Evolutionary conservation across 805 yeast genomes (phyloP).

Genomic region (Wickerhamomyces canadensis): DNA sequence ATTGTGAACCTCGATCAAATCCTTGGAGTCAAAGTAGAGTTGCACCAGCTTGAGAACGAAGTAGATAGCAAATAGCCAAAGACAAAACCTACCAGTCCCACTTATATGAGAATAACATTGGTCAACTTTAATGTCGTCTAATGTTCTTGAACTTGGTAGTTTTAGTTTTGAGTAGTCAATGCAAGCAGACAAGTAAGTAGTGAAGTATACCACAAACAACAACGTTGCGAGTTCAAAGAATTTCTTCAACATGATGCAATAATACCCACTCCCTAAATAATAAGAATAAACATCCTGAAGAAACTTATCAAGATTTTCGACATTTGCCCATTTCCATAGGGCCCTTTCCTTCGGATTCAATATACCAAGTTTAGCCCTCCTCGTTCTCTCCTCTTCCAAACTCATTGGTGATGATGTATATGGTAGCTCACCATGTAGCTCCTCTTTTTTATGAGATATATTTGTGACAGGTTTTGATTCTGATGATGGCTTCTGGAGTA

Average conservation of each 20-base stretch:
- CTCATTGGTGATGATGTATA: neutral
- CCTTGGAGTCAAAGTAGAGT: conserved; percentile 55
- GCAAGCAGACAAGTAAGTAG: conserved; percentile 79
- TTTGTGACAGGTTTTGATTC: neutral
- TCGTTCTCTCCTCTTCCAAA: conserved; percentile 17
- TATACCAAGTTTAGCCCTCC: conserved; percentile 31
- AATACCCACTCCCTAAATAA: conserved; percentile 79
- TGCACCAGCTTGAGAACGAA: conserved; percentile 48
- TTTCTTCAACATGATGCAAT: conserved; percentile 67
- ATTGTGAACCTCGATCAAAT: conserved; percentile 65
- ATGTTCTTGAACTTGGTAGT: conserved; percentile 20
- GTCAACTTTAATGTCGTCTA: conserved; percentile 29
- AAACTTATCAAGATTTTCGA: conserved; percentile 84
- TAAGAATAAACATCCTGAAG: conserved; percentile 78
- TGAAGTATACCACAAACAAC: conserved; percentile 70
- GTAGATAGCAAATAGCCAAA: conserved; percentile 56
- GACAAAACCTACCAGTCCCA: conserved; percentile 47
- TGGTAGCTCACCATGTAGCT: neutral
- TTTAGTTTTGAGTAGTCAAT: conserved; percentile 54
- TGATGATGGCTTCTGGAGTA: neutral
- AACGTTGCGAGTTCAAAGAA: conserved; percentile 66
- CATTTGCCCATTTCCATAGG: conserved; percentile 94
- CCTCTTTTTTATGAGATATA: conserved; percentile 12
- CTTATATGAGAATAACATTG: conserved; percentile 42
- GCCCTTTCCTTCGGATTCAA: conserved; percentile 71